These are phyloP conservation scores for Phytophthora ohioensis DNA, from an alignment of 352 stramenopile species.

Conservation along the genomic window DNA sequence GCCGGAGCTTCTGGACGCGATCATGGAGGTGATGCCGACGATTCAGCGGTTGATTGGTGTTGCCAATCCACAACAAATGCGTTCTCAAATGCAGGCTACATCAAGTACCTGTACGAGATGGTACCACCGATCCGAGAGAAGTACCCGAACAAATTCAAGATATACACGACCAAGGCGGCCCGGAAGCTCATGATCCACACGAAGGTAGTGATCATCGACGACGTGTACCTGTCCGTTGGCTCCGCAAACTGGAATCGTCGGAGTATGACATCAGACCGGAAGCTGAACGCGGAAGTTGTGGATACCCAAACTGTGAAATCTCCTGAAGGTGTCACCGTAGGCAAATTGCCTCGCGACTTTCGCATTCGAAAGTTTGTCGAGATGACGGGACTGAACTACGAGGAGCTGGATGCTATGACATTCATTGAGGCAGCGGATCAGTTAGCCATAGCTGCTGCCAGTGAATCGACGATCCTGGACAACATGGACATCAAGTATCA, in stretches of 20 bases:
- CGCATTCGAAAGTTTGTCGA: constrained; percentile 71
- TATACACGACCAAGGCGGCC: constrained; percentile 48
- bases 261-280: constrained; percentile 58
- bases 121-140: constrained; percentile 51
- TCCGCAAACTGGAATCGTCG: constrained; percentile 73
- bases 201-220: constrained; percentile 65
- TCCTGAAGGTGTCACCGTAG: constrained; percentile 45
- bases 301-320: constrained; percentile 40
- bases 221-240: constrained; percentile 66
- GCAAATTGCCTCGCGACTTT: constrained; percentile 56
- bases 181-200: constrained; percentile 58
- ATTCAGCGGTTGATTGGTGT: constrained; percentile 62
- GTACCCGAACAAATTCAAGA: constrained; percentile 37
- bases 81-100: constrained; percentile 41
- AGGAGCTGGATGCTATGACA: constrained; percentile 51
- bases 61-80: constrained; percentile 42
- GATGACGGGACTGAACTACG: constrained; percentile 51
- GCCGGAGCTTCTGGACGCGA: constrained; percentile 29
- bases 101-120: constrained; percentile 68
- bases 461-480: constrained; percentile 40
- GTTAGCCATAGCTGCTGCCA: constrained; percentile 36
- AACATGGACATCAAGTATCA: constrained; percentile 20
- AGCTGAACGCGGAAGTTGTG: constrained; percentile 65
- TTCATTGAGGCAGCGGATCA: constrained; percentile 54
- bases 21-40: constrained; percentile 52